Base-by-base conservation (phyloP, 805 yeast species). In the Cyberlindnera veronae region DNA sequence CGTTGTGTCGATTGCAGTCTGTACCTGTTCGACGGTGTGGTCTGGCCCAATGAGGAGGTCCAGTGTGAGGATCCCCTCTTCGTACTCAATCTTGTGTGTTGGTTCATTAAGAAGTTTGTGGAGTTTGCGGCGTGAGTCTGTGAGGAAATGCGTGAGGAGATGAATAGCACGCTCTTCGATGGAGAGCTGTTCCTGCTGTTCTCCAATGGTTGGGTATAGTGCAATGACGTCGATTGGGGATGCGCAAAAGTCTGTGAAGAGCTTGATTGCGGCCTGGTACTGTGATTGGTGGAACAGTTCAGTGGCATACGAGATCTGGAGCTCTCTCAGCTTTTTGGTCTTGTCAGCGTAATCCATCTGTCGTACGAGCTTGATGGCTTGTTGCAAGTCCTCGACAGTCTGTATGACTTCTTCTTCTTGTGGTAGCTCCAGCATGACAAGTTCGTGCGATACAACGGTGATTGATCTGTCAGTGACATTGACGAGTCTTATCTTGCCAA, bases 1-100 rank as follows among this genome's bases (percentile, higher is more conserved):
- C 1, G 87, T 71, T 0, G 95, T 84, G 55, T 91, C 99, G 2
- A 93, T 74, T 2, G 73, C 44, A 5, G 53, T 54, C 5, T 69
- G 56, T 33, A 77, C 62, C 10, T 68, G 58, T 0, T 75, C 72
- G 8, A 64, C 54, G 2, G 58, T 30, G 15, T 46, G 38, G 9
- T 34, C 17, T 6, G 38, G 34, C 2, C 51, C 51, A 1, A 50
- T 51, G 33, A 50, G 51, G 9, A 45, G 26, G 13, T 44, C 46
- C n/a, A 49, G 15, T 6, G 53, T 46, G 13, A 45, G 29, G 2
- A 38, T n/a, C 3, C 48, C 50, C 13, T 43, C 48, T 3, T 49
- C 23, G 18, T 51, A 41, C 1, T 44, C 40, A 4, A 51, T 36
- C 10, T 29, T n/a, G 6, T 40, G 36, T 2, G 42, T 24, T 10